Evolutionary conservation across 345 rosid species (phyloP), one percentile per base, ranked within the genome.

Genomic region (Syzygium jambos): DNA sequence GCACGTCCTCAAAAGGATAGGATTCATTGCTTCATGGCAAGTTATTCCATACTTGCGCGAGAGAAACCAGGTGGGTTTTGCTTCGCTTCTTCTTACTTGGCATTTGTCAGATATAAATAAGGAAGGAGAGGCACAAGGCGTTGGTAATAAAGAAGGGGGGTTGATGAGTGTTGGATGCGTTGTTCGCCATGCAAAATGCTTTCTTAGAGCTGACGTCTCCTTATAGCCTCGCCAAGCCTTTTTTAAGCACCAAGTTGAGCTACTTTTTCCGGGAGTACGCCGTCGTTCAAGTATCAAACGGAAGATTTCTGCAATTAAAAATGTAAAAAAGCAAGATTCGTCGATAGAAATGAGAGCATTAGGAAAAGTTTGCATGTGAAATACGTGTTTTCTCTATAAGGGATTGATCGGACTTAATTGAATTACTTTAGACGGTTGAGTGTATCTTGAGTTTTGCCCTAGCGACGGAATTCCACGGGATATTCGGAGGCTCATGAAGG

Each of bases 1-100:
- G 46, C 46, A 43, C 46, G 46, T 43, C 61, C 27, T 30, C 30
- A n/a, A 43, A 8, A 57, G 51, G 86, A 34, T 27, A 21, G 55
- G 82, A 86, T 89, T 86, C 90, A 86, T 89, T 68, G 57, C 90
- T 86, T 86, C 87, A 77, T 51, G 25, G 56, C 11, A 8, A 77
- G 87, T 68, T 73, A 89, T 89, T 87, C 87, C n/a, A 65, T 55
- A 22, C 78, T 65, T 65, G 78, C 43, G 22, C 23, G 16, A 34
- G 43, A 65, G 78, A 65, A 30, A 15, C 4, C 43, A 16, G 22
- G 43, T 16, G 78, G 78, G 43, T 16, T 65, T 30, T 65, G 59
- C 78, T 65, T 65, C 78, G 78, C 78, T 65, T 9, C 46, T 43
- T 43, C 43, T 65, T 30, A 15, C 78, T 65, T 30, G 78, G 78